Percentiles rank a stretch among this genome's conserved stretches.
These are phyloP conservation scores for Naganishia vishniacii DNA, from an alignment of 768 basidiomycete species.

Conservation along the genomic window DNA sequence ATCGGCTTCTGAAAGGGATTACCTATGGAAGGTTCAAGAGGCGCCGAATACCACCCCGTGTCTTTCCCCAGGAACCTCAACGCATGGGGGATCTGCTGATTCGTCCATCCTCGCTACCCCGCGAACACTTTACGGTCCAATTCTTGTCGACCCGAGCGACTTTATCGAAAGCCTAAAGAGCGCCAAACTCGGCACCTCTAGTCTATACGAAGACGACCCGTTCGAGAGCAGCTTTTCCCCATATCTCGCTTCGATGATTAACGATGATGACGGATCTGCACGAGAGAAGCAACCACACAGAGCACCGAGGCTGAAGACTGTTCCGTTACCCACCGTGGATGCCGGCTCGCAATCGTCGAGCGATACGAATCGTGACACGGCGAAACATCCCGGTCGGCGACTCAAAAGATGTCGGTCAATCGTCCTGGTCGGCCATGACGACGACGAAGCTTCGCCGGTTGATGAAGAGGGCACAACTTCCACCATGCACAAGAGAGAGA, in stretches of 20 bases:
- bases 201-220: background rate
- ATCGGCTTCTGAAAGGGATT: no score
- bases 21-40: background rate
- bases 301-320: background rate
- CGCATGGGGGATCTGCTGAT: background rate
- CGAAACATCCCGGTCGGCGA: background rate
- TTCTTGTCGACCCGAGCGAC: background rate
- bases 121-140: background rate
- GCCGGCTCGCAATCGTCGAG: background rate
- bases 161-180: background rate
- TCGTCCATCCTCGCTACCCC: constrained; percentile 2
- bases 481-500: no score
- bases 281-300: background rate
- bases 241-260: background rate
- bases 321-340: background rate
- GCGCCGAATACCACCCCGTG: background rate
- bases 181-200: background rate
- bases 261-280: no score
- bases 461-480: no score
- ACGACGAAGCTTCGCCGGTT: background rate
- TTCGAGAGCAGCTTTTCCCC: background rate
- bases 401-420: constrained; percentile 2
- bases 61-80: background rate
- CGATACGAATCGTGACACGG: background rate
- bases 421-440: background rate